Evolutionary conservation across 768 basidiomycete species (phyloP), one percentile per base, ranked within the genome.

Genomic region (Sporobolomyces pararoseus): DNA sequence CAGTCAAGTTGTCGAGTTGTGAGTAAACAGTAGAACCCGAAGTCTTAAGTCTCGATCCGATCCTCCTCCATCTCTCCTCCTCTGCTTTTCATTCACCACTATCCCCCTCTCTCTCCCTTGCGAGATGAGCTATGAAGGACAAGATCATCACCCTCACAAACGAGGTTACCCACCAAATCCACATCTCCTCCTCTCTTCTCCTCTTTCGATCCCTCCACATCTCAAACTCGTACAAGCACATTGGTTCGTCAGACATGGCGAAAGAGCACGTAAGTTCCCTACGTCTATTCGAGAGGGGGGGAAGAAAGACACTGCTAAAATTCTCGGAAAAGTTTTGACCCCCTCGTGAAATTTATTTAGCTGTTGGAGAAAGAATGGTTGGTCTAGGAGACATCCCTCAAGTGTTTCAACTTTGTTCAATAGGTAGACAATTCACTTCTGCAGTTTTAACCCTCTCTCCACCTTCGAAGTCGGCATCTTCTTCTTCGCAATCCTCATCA

Each of bases 161-260:
- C 49, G 59, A 1, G 72, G 72, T 13, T 25, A 23, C 12, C 72
- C 72, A 14, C 72, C 72, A 7, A 58, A 55, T 25, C 23, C 47
- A 5, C 25, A 53, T 27, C 39, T 66, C 13, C 29, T 73, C 47
- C 31, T 25, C 34, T 39, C 4, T 23, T 58, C 39, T 19, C 50
- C n/a, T 29, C 25, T 5, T 7, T 7, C 42, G 2, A 27, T 21
- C n/a, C 35, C 35, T 29, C 39, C 31, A 16, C 42, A 53, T 27
- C 23, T 74, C 23, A 37, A 68, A 17, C 73, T 74, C 63, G 53
- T 74, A 0, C 69, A 71, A 31, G 73, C 73, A 0, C 66, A 68
- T 35, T 74, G 68, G 68, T 70, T 65, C 51, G 51, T 63, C 5
- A 27, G 72, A 3, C 72, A 74, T 35, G 72, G 72, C 4, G 72